Evolutionary conservation across 2,329 filamentous ascomycete species (phyloP).

Genomic region (Juglanconis oblonga): DNA sequence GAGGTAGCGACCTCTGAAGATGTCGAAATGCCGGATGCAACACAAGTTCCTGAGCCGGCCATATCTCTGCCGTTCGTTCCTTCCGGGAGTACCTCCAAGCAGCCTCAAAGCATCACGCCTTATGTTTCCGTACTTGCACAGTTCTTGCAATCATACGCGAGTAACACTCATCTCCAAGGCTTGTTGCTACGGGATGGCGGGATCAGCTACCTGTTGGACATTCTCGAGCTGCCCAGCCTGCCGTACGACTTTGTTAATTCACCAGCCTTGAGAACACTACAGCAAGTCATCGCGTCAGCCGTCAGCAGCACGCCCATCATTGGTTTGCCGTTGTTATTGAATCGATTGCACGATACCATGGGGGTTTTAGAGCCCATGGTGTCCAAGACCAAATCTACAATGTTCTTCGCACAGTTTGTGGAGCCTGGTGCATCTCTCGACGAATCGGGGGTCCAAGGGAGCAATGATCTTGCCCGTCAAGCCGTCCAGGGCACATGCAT

Average conservation of each 20-base stretch:
- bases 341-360: slow-evolving; percentile 68
- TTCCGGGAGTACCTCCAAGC: slow-evolving; percentile 22
- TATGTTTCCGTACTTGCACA: slow-evolving; percentile 75
- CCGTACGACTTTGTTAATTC: slow-evolving; percentile 69
- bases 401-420: slow-evolving; percentile 72
- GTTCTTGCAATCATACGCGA: slow-evolving; percentile 73
- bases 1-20: slow-evolving; percentile 42
- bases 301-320: slow-evolving; percentile 79
- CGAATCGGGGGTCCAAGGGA: slow-evolving; percentile 26
- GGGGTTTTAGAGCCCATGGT: slow-evolving; percentile 67
- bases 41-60: slow-evolving; percentile 7
- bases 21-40: slow-evolving; percentile 64
- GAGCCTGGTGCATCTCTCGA: slow-evolving; percentile 35
- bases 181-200: slow-evolving; percentile 77
- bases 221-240: slow-evolving; percentile 78
- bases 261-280: slow-evolving; percentile 65
- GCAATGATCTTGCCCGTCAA: slow-evolving; percentile 36
- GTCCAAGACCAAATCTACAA: slow-evolving; percentile 43
- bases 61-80: background rate
- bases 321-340: slow-evolving; percentile 76
- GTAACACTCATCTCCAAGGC: slow-evolving; percentile 68
- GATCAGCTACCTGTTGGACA: slow-evolving; percentile 78
- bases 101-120: slow-evolving; percentile 45
- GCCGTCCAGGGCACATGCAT: slow-evolving; percentile 68
- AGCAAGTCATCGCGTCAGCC: slow-evolving; percentile 71